These are phyloP conservation scores for Trifolium subterraneum DNA, from an alignment of 306 rosid genomes.

Conservation along the genomic window DNA sequence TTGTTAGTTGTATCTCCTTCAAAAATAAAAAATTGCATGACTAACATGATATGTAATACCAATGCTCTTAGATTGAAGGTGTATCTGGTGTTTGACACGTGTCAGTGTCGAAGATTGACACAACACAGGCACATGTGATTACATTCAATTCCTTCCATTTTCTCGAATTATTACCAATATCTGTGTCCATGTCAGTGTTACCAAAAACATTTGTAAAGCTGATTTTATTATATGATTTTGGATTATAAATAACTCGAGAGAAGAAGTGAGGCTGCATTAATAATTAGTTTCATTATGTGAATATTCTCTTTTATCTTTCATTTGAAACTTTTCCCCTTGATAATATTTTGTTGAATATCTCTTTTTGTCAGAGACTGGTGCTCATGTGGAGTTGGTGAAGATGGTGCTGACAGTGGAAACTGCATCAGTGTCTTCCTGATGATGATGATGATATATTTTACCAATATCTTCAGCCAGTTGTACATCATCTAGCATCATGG, in stretches of 20 bases:
- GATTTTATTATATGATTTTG: neutral
- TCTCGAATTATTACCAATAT: neutral
- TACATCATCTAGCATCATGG: conserved; percentile 43
- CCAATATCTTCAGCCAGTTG: conserved; percentile 42
- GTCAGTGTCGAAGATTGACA: too few relatives aligned
- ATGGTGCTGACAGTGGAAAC: conserved; percentile 37
- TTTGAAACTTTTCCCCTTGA: conserved; percentile 15
- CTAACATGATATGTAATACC: neutral
- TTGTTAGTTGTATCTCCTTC: neutral
- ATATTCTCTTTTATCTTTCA: conserved; percentile 2
- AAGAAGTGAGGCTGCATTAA: conserved; percentile 10
- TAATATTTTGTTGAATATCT: conserved; percentile 27
- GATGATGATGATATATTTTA: conserved; percentile 14
- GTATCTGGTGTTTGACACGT: neutral
- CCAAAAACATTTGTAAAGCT: conserved; percentile 12
- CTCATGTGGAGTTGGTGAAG: conserved; percentile 35
- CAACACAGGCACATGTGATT: neutral
- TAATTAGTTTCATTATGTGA: conserved; percentile 14
- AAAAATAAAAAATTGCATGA: neutral
- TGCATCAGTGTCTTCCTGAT: conserved; percentile 25
- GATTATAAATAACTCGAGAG: neutral
- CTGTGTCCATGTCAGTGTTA: neutral
- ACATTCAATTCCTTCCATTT: neutral
- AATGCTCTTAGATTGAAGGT: neutral
- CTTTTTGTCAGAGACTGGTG: conserved; percentile 41